Percentiles rank a stretch among this genome's conserved stretches.
These are phyloP conservation scores for Phytophthora quininea DNA, from an alignment of 352 stramenopile genomes.

Conservation along the genomic window DNA sequence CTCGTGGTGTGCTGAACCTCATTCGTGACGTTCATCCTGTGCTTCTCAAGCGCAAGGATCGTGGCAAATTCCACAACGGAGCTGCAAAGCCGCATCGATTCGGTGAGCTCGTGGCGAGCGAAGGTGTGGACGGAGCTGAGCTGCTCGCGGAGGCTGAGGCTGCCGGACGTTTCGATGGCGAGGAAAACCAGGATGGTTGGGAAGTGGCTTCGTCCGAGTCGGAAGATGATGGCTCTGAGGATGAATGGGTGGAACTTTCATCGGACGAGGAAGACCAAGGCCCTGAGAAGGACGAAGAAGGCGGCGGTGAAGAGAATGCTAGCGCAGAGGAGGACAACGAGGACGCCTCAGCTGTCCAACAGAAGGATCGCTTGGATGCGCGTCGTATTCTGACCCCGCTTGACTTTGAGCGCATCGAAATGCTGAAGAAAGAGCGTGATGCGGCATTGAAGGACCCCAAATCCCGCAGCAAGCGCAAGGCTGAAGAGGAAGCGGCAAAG, in stretches of 20 bases:
- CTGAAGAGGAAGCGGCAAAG: slow-evolving; percentile 69
- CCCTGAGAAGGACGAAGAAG: slow-evolving; percentile 54
- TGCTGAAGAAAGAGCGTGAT: slow-evolving; percentile 90
- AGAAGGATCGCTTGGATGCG: slow-evolving; percentile 87
- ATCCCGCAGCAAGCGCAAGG: slow-evolving; percentile 79
- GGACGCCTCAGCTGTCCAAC: slow-evolving; percentile 37
- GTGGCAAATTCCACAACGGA: slow-evolving; percentile 92
- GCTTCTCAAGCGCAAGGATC: slow-evolving; percentile 96
- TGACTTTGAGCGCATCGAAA: slow-evolving; percentile 90
- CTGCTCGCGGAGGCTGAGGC: slow-evolving; percentile 89
- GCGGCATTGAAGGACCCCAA: slow-evolving; percentile 84
- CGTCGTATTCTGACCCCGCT: slow-evolving; percentile 89
- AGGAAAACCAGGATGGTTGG: slow-evolving; percentile 87
- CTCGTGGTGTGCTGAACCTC: slow-evolving; percentile 96
- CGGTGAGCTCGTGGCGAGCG: slow-evolving; percentile 89
- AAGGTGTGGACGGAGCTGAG: slow-evolving; percentile 96
- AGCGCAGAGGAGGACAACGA: slow-evolving; percentile 56
- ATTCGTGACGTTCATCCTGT: slow-evolving; percentile 95
- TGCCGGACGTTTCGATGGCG: slow-evolving; percentile 72
- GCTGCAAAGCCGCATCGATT: slow-evolving; percentile 89
- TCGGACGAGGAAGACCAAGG: slow-evolving; percentile 64
- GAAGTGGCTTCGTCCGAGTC: slow-evolving; percentile 74
- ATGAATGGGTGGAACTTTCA: slow-evolving; percentile 78
- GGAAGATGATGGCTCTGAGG: slow-evolving; percentile 65
- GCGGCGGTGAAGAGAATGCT: slow-evolving; percentile 38